phyloP scores from a whole-genome alignment of 2,329 filamentous ascomycete species.

The Thelonectria blattea region DNA sequence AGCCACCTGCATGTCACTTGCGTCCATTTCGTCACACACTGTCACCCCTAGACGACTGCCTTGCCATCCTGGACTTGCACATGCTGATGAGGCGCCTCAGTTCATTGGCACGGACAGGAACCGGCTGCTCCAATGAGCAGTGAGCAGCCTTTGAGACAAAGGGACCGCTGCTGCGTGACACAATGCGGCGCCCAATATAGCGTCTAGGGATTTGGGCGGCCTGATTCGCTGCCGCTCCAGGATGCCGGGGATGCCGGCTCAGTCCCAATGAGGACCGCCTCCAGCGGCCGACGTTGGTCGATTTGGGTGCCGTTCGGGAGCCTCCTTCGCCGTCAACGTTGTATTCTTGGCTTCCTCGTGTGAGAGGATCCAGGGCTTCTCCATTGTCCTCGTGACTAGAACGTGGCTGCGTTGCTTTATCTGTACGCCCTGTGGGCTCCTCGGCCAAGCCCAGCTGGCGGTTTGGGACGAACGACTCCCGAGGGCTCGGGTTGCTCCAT shows the following conservation, averaged over 20 bases:
- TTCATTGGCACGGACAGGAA: constrained; percentile 40
- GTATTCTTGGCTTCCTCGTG: constrained; percentile 17
- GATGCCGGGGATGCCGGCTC: constrained; percentile 14
- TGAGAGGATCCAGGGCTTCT: constrained; percentile 3
- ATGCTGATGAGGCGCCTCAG: constrained; percentile 40
- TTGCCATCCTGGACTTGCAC: constrained; percentile 35
- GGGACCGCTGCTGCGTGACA: constrained; percentile 30
- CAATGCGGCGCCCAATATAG: constrained; percentile 18
- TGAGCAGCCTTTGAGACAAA: constrained; percentile 36
- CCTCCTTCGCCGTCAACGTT: constrained; percentile 35
- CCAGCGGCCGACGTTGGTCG: constrained; percentile 7
- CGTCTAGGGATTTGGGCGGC: neutral
- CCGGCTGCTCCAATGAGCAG: constrained; percentile 42
- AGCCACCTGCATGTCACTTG: constrained; percentile 7
- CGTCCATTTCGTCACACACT: constrained; percentile 22
- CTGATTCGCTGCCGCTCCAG: neutral
- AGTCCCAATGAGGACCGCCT: constrained; percentile 2
- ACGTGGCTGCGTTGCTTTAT: neutral
- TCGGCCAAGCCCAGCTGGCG: neutral
- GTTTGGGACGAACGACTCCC: neutral
- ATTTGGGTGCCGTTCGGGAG: constrained; percentile 11
- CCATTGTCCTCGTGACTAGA: neutral
- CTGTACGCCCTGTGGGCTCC: neutral
- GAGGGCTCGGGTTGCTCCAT: constrained; percentile 26
- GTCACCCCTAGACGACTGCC: constrained; percentile 29